phyloP scores from a whole-genome alignment of 2,329 filamentous ascomycete species.

The Diplodia corticola region DNA sequence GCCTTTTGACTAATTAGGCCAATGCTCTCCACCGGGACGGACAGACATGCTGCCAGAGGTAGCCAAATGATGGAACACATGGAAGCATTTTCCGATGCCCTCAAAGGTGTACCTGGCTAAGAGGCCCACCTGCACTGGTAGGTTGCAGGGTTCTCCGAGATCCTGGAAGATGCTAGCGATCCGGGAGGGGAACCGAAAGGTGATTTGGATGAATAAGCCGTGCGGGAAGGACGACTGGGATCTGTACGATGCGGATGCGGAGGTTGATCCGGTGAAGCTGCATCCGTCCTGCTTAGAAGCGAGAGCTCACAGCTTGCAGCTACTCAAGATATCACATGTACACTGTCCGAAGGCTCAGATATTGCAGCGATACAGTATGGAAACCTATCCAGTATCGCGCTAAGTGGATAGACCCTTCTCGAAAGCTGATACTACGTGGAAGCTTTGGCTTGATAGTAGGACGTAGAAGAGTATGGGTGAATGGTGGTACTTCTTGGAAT shows the following conservation, averaged over 20 bases:
- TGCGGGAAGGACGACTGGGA: slow-evolving; percentile 37
- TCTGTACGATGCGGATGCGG: slow-evolving; percentile 35
- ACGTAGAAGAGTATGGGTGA: no score
- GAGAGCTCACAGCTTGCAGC: no score
- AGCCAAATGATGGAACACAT: slow-evolving; percentile 59
- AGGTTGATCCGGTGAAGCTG: slow-evolving; percentile 40
- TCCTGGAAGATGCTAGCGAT: slow-evolving; percentile 52
- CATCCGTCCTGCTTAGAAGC: no score
- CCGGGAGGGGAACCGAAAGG: slow-evolving; percentile 40
- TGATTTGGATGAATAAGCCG: slow-evolving; percentile 34
- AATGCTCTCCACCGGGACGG: slow-evolving; percentile 67
- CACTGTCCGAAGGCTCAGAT: no score
- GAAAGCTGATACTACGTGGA: no score
- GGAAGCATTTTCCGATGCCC: slow-evolving; percentile 43
- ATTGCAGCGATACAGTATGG: no score
- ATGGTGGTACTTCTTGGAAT: no score
- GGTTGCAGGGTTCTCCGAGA: slow-evolving; percentile 59
- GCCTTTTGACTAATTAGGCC: slow-evolving; percentile 65
- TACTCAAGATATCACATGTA: no score
- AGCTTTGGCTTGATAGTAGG: no score
- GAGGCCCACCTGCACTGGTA: slow-evolving; percentile 63
- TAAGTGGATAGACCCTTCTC: no score
- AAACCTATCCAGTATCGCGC: no score
- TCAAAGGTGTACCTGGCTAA: slow-evolving; percentile 60
- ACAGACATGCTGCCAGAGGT: slow-evolving; percentile 60